Conservation (phyloP, 73 alveolate genomes). For the Tetrahymena borealis region DNA sequence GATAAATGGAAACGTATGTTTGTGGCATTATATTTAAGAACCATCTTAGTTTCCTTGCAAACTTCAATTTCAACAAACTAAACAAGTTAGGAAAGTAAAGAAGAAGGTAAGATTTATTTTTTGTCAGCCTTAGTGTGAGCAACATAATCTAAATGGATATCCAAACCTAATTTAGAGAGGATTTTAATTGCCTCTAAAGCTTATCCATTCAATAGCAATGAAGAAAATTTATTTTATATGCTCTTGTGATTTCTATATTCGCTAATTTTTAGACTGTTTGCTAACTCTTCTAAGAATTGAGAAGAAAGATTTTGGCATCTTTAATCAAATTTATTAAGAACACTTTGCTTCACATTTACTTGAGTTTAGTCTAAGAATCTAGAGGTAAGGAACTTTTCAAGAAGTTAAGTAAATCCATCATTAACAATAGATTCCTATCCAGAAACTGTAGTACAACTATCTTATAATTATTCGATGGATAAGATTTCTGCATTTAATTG, state of each 20-base stretch:
- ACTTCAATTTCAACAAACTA: constrained; percentile 58
- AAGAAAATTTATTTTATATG: not conserved
- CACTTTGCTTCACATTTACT: not conserved
- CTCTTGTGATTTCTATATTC: not conserved
- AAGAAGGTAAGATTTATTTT: not conserved
- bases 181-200: constrained; percentile 33
- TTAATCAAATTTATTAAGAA: not conserved
- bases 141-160: constrained; percentile 53
- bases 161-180: constrained; percentile 61
- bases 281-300: not conserved
- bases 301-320: not conserved
- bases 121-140: constrained; percentile 28
- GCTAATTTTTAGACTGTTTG: not conserved
- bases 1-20: constrained; percentile 44
- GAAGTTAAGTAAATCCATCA: not conserved
- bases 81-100: constrained; percentile 7
- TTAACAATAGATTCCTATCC: not conserved
- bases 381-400: not conserved
- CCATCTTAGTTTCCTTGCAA: constrained; percentile 66
- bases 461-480: not conserved
- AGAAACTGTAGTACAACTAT: not conserved
- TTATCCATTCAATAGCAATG: not conserved
- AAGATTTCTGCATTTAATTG: not conserved
- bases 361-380: not conserved
- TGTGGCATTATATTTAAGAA: constrained; percentile 37